Percentiles rank a stretch among this genome's conserved stretches.
phyloP scores from a whole-genome alignment of 2,329 filamentous ascomycete genomes.

The Colletotrichum kahawae region DNA sequence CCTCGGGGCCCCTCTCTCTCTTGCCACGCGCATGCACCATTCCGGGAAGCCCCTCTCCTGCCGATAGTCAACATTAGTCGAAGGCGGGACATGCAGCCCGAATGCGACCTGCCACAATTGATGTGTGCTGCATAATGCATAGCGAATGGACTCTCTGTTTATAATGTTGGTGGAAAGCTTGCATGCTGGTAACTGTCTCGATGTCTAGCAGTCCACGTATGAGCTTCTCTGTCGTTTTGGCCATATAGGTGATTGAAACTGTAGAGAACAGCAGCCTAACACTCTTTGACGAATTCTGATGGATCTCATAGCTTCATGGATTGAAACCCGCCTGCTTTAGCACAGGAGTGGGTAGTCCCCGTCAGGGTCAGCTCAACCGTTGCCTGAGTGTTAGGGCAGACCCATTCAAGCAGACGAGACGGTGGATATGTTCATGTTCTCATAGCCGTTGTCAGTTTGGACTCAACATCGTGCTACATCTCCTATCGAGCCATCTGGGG shows the following conservation, averaged over 20 bases:
- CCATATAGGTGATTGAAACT: not conserved
- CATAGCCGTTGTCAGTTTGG: not conserved
- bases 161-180: not conserved
- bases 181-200: not conserved
- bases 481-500: not conserved
- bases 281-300: not conserved
- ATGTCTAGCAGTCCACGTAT: not conserved
- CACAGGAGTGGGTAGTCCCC: not conserved
- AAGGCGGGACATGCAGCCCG: not conserved
- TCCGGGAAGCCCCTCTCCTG: not conserved
- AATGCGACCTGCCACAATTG: not conserved
- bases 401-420: not conserved
- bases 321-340: not conserved
- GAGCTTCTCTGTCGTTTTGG: not conserved
- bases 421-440: not conserved
- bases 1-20: not conserved
- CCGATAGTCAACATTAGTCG: not conserved
- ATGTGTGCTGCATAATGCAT: not conserved
- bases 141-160: not conserved
- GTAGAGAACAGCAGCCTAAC: not conserved
- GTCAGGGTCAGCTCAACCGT: not conserved
- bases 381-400: not conserved
- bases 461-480: not conserved
- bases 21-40: not conserved
- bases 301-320: not conserved